These are phyloP conservation scores for Tylopilus vinaceipallidus DNA, from an alignment of 768 basidiomycete species.

Conservation along the genomic window DNA sequence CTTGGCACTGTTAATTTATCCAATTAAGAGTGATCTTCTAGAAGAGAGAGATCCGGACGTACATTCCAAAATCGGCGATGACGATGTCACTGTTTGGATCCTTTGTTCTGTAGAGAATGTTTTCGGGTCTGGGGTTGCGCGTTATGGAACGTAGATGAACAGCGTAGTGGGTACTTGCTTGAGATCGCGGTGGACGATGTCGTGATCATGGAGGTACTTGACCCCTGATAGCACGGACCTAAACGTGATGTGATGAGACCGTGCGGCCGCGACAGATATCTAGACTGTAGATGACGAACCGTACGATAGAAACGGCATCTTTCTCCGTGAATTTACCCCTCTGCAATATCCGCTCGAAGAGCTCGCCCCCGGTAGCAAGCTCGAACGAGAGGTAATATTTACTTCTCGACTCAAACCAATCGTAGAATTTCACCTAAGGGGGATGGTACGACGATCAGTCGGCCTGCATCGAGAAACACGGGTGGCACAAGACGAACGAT, in stretches of 20 bases:
- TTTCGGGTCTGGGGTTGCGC: slow-evolving; percentile 69
- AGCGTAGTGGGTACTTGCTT: slow-evolving; percentile 49
- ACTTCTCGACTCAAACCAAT: slow-evolving; percentile 91
- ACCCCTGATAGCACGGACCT: slow-evolving; percentile 86
- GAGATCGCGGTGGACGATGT: slow-evolving; percentile 95
- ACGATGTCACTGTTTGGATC: slow-evolving; percentile 82
- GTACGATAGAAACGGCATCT: slow-evolving; percentile 78
- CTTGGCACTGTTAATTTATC: slow-evolving; percentile 59
- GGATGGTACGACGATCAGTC: not conserved
- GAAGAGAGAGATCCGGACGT: slow-evolving; percentile 25
- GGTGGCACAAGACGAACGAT: slow-evolving; percentile 53
- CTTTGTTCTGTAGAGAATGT: slow-evolving; percentile 86
- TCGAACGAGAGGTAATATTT: slow-evolving; percentile 98
- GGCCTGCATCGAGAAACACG: not conserved
- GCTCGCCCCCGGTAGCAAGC: slow-evolving; percentile 90
- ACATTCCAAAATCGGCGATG: slow-evolving; percentile 98
- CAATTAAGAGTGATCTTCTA: not conserved
- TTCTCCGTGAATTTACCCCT: slow-evolving; percentile 92
- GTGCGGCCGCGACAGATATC: not conserved
- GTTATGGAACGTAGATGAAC: not conserved
- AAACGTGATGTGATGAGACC: not conserved
- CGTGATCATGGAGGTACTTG: slow-evolving; percentile 84
- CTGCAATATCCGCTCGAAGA: slow-evolving; percentile 84
- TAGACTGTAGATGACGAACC: slow-evolving; percentile 41
- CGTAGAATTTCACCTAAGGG: slow-evolving; percentile 88